phyloP scores from a whole-genome alignment of 2,329 filamentous ascomycete genomes.

The Cytospora piceae region DNA sequence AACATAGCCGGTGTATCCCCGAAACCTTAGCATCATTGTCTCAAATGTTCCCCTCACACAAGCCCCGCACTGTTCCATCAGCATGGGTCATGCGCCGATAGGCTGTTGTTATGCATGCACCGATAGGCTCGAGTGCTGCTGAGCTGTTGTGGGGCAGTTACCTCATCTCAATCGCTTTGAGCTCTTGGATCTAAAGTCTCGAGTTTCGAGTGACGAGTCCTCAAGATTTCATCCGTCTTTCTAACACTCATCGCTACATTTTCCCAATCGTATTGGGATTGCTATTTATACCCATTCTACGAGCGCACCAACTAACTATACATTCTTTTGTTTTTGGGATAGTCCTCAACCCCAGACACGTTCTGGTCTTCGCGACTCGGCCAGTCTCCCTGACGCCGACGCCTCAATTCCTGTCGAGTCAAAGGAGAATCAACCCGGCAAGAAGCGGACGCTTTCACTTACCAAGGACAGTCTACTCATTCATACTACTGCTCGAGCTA shows the following conservation, averaged over 20 bases:
- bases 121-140: background rate
- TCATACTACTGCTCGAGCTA: background rate
- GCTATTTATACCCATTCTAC: slow-evolving; percentile 6
- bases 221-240: background rate
- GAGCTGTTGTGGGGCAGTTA: slow-evolving; percentile 20
- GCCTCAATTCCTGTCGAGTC: slow-evolving; percentile 2
- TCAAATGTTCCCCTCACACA: background rate
- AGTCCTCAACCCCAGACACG: background rate
- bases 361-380: slow-evolving; percentile 2
- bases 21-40: background rate
- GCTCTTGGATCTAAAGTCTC: background rate
- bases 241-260: background rate
- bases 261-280: background rate
- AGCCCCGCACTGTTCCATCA: slow-evolving; percentile 14
- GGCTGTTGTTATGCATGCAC: slow-evolving; percentile 7
- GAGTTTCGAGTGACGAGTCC: background rate
- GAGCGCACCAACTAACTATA: slow-evolving; percentile 12
- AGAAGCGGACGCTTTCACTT: background rate
- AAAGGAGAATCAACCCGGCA: background rate
- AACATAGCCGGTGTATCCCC: background rate
- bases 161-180: slow-evolving; percentile 2
- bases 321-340: slow-evolving; percentile 9
- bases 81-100: background rate
- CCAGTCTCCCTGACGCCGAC: background rate
- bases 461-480: background rate